phyloP scores from a whole-genome alignment of 2,329 filamentous ascomycete species.

The Cordyceps javanica region DNA sequence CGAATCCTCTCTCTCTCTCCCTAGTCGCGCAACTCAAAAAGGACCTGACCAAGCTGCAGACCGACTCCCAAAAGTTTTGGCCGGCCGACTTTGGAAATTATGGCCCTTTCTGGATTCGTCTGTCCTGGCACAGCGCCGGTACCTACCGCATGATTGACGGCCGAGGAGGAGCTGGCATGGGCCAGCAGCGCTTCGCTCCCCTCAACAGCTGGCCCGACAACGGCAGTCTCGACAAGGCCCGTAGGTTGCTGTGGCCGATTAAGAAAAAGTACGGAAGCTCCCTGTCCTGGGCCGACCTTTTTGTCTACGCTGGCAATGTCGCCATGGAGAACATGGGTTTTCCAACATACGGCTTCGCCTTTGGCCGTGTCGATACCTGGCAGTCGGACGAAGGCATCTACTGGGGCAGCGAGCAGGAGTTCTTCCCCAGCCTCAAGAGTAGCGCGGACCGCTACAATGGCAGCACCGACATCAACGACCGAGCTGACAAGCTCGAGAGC shows the following conservation, averaged over 20 bases:
- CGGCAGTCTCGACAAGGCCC: constrained; percentile 71
- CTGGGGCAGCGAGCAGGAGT: constrained; percentile 62
- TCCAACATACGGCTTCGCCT: constrained; percentile 67
- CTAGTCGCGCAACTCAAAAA: constrained; percentile 63
- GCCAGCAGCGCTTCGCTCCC: constrained; percentile 74
- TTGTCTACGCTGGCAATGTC: constrained; percentile 70
- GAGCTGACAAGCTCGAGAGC: constrained; percentile 45
- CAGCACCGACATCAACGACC: constrained; percentile 30
- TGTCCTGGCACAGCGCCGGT: constrained; percentile 76
- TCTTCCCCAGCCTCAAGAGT: constrained; percentile 54
- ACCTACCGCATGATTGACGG: constrained; percentile 69
- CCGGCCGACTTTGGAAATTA: constrained; percentile 79
- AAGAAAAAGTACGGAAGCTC: constrained; percentile 81
- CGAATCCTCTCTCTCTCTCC: too few species aligned
- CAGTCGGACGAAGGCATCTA: constrained; percentile 71
- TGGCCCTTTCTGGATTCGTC: constrained; percentile 70
- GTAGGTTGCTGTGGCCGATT: constrained; percentile 71
- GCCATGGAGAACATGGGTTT: constrained; percentile 72
- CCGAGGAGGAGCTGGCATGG: constrained; percentile 66
- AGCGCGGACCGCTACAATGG: constrained; percentile 64
- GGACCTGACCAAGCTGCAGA: constrained; percentile 64
- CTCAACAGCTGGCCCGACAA: constrained; percentile 81
- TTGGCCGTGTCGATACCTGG: constrained; percentile 66
- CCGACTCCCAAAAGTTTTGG: constrained; percentile 75
- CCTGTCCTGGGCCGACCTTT: constrained; percentile 73